A percentile compares a stretch with the other conserved stretches of the same genome.
These are phyloP conservation scores for Trichophyton simii DNA, from an alignment of 2,329 filamentous ascomycete species.

Conservation along the genomic window DNA sequence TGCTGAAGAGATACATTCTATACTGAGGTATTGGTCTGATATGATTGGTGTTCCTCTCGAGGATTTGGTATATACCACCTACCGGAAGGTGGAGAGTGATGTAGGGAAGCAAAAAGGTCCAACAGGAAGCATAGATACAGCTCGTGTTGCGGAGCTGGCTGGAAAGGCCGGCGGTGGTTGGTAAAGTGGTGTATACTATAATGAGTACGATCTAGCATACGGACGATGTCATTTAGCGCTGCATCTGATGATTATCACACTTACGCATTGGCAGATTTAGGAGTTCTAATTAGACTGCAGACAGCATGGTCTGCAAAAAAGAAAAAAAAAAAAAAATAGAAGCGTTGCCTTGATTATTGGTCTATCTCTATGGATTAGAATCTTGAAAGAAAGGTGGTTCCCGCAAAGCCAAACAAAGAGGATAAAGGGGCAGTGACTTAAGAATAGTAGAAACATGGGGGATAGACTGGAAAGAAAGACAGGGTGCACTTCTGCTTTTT, in stretches of 20 bases:
- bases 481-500: not conserved
- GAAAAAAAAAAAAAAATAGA: too few species aligned
- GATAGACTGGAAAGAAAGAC: not conserved
- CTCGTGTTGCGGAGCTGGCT: slow-evolving; percentile 76
- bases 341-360: not conserved
- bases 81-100: slow-evolving; percentile 85
- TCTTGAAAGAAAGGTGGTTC: not conserved
- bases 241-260: not conserved
- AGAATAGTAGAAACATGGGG: not conserved
- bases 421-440: not conserved
- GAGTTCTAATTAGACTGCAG: too few species aligned
- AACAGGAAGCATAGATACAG: slow-evolving; percentile 48
- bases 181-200: slow-evolving; percentile 39
- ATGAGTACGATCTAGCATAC: not conserved
- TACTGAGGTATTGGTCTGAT: slow-evolving; percentile 62
- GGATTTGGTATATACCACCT: slow-evolving; percentile 72
- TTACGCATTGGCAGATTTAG: not conserved
- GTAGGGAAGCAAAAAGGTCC: slow-evolving; percentile 59
- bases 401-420: not conserved
- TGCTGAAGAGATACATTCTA: slow-evolving; percentile 28
- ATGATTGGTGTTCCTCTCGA: slow-evolving; percentile 58
- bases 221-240: not conserved
- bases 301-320: too few species aligned
- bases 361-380: not conserved
- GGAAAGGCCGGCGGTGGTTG: slow-evolving; percentile 88